Percentiles rank a stretch among this genome's conserved stretches.
phyloP scores from a whole-genome alignment of 1,284 basidiomycete species.

The Schizopora paradoxa region DNA sequence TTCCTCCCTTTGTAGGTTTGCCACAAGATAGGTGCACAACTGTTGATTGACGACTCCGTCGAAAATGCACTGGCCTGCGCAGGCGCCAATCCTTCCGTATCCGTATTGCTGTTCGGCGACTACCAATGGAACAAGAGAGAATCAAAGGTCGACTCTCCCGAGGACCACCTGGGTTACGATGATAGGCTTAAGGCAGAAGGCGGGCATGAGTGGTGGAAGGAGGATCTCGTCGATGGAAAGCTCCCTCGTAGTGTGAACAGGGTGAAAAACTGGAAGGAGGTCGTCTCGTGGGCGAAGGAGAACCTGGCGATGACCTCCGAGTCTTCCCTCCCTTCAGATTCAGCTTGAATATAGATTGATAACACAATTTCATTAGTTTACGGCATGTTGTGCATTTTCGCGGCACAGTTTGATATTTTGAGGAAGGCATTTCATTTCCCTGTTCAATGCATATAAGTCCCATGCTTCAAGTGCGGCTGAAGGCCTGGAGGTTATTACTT shows the following conservation, averaged over 20 bases:
- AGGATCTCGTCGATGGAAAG: slow-evolving; percentile 36
- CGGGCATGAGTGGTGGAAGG: slow-evolving; percentile 51
- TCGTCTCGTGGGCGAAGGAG: slow-evolving; percentile 42
- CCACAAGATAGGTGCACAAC: slow-evolving; percentile 50
- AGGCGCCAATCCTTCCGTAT: slow-evolving; percentile 33
- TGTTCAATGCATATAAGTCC: too few relatives aligned
- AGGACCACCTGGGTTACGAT: slow-evolving; percentile 55
- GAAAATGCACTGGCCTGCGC: slow-evolving; percentile 69
- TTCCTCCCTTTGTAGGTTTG: slow-evolving; percentile 45
- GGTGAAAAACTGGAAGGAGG: slow-evolving; percentile 53
- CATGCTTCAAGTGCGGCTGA: too few relatives aligned
- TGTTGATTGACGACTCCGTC: slow-evolving; percentile 75
- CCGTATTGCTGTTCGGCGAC: slow-evolving; percentile 70
- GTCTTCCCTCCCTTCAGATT: too few relatives aligned
- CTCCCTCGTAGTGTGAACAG: slow-evolving; percentile 45
- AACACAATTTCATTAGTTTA: too few relatives aligned
- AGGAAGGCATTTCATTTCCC: too few relatives aligned
- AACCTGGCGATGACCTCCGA: neutral
- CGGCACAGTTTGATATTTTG: too few relatives aligned
- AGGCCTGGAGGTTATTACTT: too few relatives aligned
- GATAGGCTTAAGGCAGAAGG: slow-evolving; percentile 45
- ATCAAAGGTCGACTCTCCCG: slow-evolving; percentile 39
- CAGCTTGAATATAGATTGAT: too few relatives aligned
- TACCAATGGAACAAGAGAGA: slow-evolving; percentile 69
- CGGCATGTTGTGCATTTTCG: too few relatives aligned